Conservation (phyloP, 371 early-diverging fungal genomes). For the Globomyces sp. region DNA sequence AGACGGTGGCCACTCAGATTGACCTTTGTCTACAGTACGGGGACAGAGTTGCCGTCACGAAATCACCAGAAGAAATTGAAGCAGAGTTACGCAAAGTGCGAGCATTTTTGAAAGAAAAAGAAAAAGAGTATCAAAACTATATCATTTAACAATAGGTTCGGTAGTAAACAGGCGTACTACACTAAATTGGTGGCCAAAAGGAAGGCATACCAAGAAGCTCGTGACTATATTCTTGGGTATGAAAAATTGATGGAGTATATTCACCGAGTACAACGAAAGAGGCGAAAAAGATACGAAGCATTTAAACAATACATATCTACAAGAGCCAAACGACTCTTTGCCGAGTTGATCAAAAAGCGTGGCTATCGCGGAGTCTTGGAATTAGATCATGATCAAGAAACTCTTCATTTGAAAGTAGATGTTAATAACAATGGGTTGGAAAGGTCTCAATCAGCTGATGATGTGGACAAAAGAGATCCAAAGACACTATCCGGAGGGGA, state of each 20-base stretch:
- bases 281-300: slow-evolving; percentile 20
- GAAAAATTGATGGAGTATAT: slow-evolving; percentile 45
- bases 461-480: slow-evolving; percentile 72
- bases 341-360: slow-evolving; percentile 69
- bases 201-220: slow-evolving; percentile 59
- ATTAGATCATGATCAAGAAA: slow-evolving; percentile 74
- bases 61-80: slow-evolving; percentile 59
- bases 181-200: slow-evolving; percentile 50
- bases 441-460: slow-evolving; percentile 14
- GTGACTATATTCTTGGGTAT: slow-evolving; percentile 51
- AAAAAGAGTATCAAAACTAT: slow-evolving; percentile 39
- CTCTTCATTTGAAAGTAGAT: slow-evolving; percentile 66
- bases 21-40: slow-evolving; percentile 10
- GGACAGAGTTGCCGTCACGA: slow-evolving; percentile 19
- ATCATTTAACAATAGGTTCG: slow-evolving; percentile 18
- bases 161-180: slow-evolving; percentile 18
- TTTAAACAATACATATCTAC: slow-evolving; percentile 73
- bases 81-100: slow-evolving; percentile 57
- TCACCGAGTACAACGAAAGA: background rate
- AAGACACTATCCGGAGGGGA: slow-evolving; percentile 97
- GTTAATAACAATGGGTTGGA: slow-evolving; percentile 22
- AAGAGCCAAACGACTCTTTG: slow-evolving; percentile 71
- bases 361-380: slow-evolving; percentile 85
- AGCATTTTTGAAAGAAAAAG: slow-evolving; percentile 53
- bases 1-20: background rate